Conservation (phyloP, 257 asterid genomes). For the Euphrasia confusa region DNA sequence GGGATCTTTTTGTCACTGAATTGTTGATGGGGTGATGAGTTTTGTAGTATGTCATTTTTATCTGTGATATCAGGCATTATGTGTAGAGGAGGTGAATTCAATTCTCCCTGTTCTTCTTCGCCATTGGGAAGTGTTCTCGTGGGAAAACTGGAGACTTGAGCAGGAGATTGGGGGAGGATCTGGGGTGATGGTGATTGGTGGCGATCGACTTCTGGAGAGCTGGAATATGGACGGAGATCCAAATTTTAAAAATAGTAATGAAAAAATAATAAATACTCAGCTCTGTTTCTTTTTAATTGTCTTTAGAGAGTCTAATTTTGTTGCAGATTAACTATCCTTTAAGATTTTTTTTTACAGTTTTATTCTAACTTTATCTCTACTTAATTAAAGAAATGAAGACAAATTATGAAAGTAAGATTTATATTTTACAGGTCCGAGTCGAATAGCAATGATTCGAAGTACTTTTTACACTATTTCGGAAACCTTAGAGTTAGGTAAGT, state of each 20-base stretch:
- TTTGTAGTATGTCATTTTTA: conserved; percentile 38
- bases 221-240: conserved; percentile 28
- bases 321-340: too few relatives aligned
- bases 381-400: too few relatives aligned
- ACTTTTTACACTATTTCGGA: background rate
- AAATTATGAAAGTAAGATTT: background rate
- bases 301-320: too few relatives aligned
- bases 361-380: too few relatives aligned
- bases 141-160: conserved; percentile 40
- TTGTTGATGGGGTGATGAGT: conserved; percentile 39
- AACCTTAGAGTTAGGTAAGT: too few relatives aligned
- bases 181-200: conserved; percentile 44
- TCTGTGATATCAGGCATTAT: conserved; percentile 32
- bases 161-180: conserved; percentile 43
- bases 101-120: conserved; percentile 50
- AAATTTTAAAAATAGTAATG: too few relatives aligned
- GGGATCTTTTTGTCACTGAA: conserved; percentile 43
- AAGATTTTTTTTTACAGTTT: too few relatives aligned
- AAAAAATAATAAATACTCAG: too few relatives aligned
- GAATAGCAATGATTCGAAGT: background rate
- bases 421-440: background rate
- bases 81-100: conserved; percentile 42
- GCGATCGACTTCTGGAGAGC: conserved; percentile 58
- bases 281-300: too few relatives aligned
- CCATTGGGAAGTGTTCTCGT: conserved; percentile 34